phyloP scores from a whole-genome alignment of 1,284 basidiomycete genomes.

The Cutaneotrichosporon mucoides region DNA sequence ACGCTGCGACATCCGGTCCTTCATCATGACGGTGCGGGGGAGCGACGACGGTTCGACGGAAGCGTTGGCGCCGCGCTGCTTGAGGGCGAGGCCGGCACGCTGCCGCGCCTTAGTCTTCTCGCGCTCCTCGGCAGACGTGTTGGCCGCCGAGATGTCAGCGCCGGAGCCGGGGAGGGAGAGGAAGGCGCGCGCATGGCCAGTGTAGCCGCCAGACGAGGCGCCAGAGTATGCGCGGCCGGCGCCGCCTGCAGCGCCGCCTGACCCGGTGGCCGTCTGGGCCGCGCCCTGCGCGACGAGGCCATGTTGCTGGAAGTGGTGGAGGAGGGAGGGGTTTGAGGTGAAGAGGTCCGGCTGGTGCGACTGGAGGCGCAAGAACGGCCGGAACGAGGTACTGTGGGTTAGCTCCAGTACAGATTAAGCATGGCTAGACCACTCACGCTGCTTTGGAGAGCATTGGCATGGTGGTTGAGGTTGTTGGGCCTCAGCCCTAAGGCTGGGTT shows the following conservation, averaged over 20 bases:
- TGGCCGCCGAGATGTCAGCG: conserved; percentile 27
- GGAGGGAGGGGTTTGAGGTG: conserved; percentile 47
- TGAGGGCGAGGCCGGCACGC: conserved; percentile 14
- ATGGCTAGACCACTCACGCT: conserved; percentile 30
- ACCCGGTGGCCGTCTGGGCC: conserved; percentile 20
- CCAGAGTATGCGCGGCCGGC: conserved; percentile 37
- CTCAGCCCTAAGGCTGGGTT: conserved; percentile 13
- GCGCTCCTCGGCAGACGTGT: conserved; percentile 26
- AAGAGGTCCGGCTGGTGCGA: conserved; percentile 43
- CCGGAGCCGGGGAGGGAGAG: conserved; percentile 30
- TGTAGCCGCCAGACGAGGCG: conserved; percentile 36
- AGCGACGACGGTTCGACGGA: conserved; percentile 5
- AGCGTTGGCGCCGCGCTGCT: conserved; percentile 12
- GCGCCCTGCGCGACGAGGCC: conserved; percentile 26
- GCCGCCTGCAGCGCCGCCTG: conserved; percentile 24
- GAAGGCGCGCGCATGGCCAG: conserved; percentile 45
- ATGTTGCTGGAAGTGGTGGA: conserved; percentile 43
- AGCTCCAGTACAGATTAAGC: background rate
- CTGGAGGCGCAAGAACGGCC: conserved; percentile 44
- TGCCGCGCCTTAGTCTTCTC: conserved; percentile 11
- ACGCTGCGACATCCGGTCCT: conserved; percentile 16
- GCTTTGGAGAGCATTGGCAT: conserved; percentile 42
- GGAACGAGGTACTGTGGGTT: conserved; percentile 39
- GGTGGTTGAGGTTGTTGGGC: conserved; percentile 12
- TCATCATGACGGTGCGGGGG: conserved; percentile 14